A percentile compares a stretch with the other conserved stretches of the same genome.
Conservation (phyloP, 495 filamentous ascomycete species). For the Cladorrhinum samala region DNA sequence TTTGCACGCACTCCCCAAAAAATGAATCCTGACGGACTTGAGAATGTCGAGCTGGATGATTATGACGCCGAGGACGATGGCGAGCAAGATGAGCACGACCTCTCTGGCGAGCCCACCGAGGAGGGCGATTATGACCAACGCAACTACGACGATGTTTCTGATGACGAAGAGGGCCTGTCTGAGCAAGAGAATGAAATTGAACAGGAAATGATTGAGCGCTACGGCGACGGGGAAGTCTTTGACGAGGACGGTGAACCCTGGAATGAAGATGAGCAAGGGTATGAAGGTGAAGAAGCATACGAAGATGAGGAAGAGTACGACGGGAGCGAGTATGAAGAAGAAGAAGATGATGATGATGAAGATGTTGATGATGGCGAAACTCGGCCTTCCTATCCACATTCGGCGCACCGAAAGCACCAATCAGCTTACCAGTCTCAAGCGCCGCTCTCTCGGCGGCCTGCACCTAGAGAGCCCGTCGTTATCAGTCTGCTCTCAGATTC, state of each 20-base stretch:
- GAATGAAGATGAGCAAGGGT: constrained; percentile 16
- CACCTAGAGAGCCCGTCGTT: constrained; percentile 22
- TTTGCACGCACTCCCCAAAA: constrained; percentile 1
- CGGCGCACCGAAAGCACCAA: too few species aligned
- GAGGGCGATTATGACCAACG: constrained; percentile 29
- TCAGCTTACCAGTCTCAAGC: too few species aligned
- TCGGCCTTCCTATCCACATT: too few species aligned
- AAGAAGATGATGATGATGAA: constrained; percentile 23
- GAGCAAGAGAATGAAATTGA: constrained; percentile 37
- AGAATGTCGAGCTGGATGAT: constrained; percentile 16
- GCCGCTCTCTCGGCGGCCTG: neutral
- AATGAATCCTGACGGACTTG: constrained; percentile 3
- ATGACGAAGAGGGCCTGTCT: constrained; percentile 29
- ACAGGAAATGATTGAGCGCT: constrained; percentile 29
- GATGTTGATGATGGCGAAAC: constrained; percentile 18
- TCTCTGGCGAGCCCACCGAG: constrained; percentile 22
- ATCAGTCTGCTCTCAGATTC: constrained; percentile 35
- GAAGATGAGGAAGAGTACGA: constrained; percentile 21
- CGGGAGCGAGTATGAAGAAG: constrained; percentile 20
- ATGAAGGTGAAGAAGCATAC: constrained; percentile 16
- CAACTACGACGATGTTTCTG: constrained; percentile 17
- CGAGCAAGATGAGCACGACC: constrained; percentile 19
- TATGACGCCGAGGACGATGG: constrained; percentile 12
- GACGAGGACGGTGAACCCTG: constrained; percentile 28
- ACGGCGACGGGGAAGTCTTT: constrained; percentile 35